phyloP scores from a whole-genome alignment of 2,329 filamentous ascomycete genomes.

The Lecanicillium sp. region DNA sequence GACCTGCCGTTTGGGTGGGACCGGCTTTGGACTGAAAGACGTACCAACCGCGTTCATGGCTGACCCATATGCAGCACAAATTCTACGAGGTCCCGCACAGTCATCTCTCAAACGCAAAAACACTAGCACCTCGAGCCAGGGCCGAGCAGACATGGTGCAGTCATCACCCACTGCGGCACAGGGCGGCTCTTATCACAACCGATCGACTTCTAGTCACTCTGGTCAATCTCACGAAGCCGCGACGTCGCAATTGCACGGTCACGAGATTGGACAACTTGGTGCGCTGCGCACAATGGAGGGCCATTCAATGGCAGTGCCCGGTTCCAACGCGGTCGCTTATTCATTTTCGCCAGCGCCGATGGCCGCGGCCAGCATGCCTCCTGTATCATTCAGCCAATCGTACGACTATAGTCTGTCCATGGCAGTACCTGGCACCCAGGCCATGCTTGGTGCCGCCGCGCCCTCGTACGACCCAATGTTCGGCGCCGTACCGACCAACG shows the following conservation, averaged over 20 bases:
- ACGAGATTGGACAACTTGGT: not conserved
- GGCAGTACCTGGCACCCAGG: constrained; percentile 26
- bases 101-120: constrained; percentile 46
- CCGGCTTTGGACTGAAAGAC: constrained; percentile 67
- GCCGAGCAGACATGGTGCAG: constrained; percentile 33
- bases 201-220: constrained; percentile 1
- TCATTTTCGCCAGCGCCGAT: constrained; percentile 20
- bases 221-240: not conserved
- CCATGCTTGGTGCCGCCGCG: constrained; percentile 12
- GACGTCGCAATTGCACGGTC: not conserved
- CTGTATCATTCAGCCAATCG: constrained; percentile 35
- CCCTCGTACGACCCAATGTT: constrained; percentile 54
- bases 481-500: constrained; percentile 46
- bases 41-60: constrained; percentile 54
- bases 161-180: constrained; percentile 24
- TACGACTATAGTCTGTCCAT: constrained; percentile 33
- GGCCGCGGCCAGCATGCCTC: constrained; percentile 23
- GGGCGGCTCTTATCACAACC: constrained; percentile 17
- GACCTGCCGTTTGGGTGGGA: constrained; percentile 61
- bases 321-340: constrained; percentile 24
- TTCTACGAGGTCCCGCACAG: constrained; percentile 37
- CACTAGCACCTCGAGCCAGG: constrained; percentile 32
- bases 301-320: not conserved
- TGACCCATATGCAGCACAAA: constrained; percentile 48
- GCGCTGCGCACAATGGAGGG: constrained; percentile 10